Evolutionary conservation across 495 filamentous ascomycete species (phyloP).

Genomic region (Xylaria nigripes): DNA sequence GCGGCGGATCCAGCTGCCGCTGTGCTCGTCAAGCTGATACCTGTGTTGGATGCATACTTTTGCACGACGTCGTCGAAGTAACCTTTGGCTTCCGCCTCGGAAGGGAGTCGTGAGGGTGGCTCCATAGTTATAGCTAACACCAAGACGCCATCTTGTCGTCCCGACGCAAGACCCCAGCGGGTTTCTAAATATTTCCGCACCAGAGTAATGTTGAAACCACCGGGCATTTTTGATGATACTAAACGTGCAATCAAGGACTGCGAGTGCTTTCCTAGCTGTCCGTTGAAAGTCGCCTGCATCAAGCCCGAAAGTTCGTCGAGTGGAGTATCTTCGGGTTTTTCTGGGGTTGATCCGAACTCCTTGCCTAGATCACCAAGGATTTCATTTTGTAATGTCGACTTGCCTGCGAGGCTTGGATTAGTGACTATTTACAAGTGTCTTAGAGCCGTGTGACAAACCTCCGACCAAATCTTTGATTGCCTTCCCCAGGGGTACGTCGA

Average conservation of each 20-base stretch:
- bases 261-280: constrained; percentile 94
- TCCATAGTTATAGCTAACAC: constrained; percentile 89
- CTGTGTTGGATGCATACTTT: constrained; percentile 80
- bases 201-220: constrained; percentile 95
- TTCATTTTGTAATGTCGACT: constrained; percentile 96
- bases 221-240: constrained; percentile 98
- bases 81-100: constrained; percentile 82
- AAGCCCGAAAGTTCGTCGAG: constrained; percentile 90
- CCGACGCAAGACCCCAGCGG: constrained; percentile 79
- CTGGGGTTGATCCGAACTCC: constrained; percentile 95
- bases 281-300: constrained; percentile 97
- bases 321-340: constrained; percentile 96
- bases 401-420: constrained; percentile 48
- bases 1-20: constrained; percentile 63
- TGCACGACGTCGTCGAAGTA: constrained; percentile 81
- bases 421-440: background rate
- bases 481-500: constrained; percentile 88
- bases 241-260: constrained; percentile 86
- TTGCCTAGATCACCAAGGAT: constrained; percentile 94
- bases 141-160: constrained; percentile 86
- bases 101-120: constrained; percentile 76
- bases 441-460: constrained; percentile 50
- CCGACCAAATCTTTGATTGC: constrained; percentile 98
- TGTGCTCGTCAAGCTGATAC: constrained; percentile 75
- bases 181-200: constrained; percentile 92